Evolutionary conservation across 83 land plant species (phyloP).

Genomic region (Picea mariana): DNA sequence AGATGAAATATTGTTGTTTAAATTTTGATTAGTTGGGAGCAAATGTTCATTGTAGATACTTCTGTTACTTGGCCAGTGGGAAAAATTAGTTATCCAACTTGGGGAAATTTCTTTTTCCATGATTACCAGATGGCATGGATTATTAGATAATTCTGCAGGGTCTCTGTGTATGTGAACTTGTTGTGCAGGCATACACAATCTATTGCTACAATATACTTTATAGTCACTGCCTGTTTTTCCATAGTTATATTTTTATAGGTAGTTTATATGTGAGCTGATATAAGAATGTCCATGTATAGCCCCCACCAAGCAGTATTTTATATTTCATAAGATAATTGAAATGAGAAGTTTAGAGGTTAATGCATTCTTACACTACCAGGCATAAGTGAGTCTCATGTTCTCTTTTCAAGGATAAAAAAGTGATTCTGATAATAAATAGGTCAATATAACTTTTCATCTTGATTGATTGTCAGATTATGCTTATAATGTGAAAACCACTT

Average conservation of each 20-base stretch:
- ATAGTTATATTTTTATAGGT: background rate
- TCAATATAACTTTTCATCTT: no score
- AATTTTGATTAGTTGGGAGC: no score
- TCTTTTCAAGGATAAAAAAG: no score
- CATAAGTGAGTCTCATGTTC: no score
- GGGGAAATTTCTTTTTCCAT: background rate
- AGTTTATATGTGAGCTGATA: background rate
- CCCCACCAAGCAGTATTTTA: background rate
- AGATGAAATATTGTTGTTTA: no score
- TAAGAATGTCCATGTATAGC: background rate
- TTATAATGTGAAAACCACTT: background rate
- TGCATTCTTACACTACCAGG: no score
- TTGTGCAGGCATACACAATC: background rate
- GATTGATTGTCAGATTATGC: background rate
- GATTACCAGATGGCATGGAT: background rate
- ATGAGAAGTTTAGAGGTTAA: background rate
- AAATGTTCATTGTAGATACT: no score
- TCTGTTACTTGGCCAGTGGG: no score
- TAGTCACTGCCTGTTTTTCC: background rate
- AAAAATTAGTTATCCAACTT: no score
- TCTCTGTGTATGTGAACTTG: background rate
- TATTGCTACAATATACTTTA: background rate
- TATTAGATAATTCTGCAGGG: slow-evolving; percentile 1
- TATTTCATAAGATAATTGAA: background rate
- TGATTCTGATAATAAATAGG: no score